phyloP scores from a whole-genome alignment of 108 stramenopile species.

The Skeletonema grethae region DNA sequence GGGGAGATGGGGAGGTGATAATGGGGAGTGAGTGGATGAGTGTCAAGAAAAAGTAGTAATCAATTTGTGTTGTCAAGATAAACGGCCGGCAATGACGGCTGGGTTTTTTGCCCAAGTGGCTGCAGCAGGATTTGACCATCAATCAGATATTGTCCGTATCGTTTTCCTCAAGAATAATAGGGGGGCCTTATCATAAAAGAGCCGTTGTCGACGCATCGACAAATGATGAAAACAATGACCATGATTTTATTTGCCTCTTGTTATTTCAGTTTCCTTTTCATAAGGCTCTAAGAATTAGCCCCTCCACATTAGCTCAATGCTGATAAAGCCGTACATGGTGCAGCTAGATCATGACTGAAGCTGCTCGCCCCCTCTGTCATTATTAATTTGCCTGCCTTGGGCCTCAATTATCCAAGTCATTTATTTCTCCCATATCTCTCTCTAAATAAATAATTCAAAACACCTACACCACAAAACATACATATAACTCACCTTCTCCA shows the following conservation, averaged over 20 bases:
- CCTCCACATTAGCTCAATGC: not conserved
- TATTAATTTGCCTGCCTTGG: too few species aligned
- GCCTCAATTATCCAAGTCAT: too few species aligned
- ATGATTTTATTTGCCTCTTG: too few species aligned
- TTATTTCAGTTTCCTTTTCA: not conserved
- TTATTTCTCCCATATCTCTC: too few species aligned
- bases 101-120: not conserved
- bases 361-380: too few species aligned
- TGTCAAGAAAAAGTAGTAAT: not conserved
- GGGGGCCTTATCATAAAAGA: not conserved
- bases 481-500: slow-evolving; percentile 76
- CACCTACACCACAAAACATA: too few species aligned
- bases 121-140: not conserved
- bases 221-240: too few species aligned
- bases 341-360: too few species aligned
- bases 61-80: not conserved
- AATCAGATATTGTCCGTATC: not conserved
- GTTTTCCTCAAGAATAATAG: not conserved
- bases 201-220: too few species aligned
- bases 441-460: too few species aligned
- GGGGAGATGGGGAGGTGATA: not conserved
- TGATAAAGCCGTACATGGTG: too few species aligned
- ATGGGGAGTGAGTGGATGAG: not conserved
- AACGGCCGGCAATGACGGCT: not conserved
- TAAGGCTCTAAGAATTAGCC: not conserved